Percentiles rank a stretch among this genome's conserved stretches.
Evolutionary conservation across 2,329 filamentous ascomycete genomes (phyloP).

Genomic region (Talaromyces verruculosus): DNA sequence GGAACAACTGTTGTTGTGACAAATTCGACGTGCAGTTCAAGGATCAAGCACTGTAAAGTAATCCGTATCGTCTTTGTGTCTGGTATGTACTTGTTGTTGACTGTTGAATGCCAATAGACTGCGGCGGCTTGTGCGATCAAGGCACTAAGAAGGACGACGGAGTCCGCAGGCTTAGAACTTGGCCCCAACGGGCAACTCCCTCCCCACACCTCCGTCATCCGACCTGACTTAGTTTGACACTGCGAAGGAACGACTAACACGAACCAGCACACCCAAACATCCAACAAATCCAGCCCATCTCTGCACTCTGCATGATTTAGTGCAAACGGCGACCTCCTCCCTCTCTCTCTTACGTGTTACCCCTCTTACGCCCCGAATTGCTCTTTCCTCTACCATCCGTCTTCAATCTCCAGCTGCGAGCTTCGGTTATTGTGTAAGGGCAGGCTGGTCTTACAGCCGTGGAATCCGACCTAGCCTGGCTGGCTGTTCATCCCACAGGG

Average conservation of each 20-base stretch:
- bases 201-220: slow-evolving; percentile 25
- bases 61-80: not conserved
- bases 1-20: not conserved
- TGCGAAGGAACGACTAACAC: not conserved
- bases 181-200: slow-evolving; percentile 14
- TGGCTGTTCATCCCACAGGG: slow-evolving; percentile 13
- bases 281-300: slow-evolving; percentile 2
- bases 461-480: not conserved
- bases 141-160: not conserved
- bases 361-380: not conserved
- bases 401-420: slow-evolving; percentile 16
- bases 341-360: slow-evolving; percentile 11
- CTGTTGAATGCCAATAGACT: not conserved
- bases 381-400: not conserved
- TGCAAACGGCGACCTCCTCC: not conserved
- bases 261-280: not conserved
- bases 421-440: slow-evolving; percentile 11
- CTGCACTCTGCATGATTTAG: not conserved
- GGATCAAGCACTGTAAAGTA: not conserved
- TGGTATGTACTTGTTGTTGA: not conserved
- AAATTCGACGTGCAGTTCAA: not conserved
- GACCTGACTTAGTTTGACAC: slow-evolving; percentile 15
- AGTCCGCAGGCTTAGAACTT: slow-evolving; percentile 12
- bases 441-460: slow-evolving; percentile 11
- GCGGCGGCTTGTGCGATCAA: not conserved